These are phyloP conservation scores for Macrolepiota albuminosa DNA, from an alignment of 768 basidiomycete species.

Conservation along the genomic window DNA sequence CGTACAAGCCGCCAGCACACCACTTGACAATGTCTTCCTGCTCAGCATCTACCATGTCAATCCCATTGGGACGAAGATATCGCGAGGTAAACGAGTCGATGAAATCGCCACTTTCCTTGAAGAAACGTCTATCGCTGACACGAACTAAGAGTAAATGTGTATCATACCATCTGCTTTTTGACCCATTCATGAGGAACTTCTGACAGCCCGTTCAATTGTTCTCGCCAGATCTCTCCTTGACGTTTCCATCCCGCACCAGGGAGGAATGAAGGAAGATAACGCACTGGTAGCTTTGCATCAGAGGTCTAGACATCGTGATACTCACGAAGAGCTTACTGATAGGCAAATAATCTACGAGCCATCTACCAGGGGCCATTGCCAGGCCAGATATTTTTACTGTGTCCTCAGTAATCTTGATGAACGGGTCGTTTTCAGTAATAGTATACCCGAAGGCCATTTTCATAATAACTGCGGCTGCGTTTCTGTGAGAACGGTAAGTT, in stretches of 20 bases:
- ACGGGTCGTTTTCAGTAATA: constrained; percentile 30
- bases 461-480: constrained; percentile 35
- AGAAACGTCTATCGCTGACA: background rate
- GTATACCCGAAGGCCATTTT: constrained; percentile 39
- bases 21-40: constrained; percentile 45
- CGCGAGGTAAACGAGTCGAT: constrained; percentile 41
- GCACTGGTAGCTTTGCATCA: constrained; percentile 25
- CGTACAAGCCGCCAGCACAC: constrained; percentile 46
- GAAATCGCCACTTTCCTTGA: constrained; percentile 26
- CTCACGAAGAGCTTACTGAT: constrained; percentile 22
- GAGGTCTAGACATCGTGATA: background rate
- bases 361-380: constrained; percentile 35
- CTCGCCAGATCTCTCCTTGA: constrained; percentile 36
- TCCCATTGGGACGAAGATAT: constrained; percentile 25
- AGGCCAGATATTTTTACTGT: constrained; percentile 34
- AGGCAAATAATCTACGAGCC: constrained; percentile 40
- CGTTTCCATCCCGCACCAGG: constrained; percentile 47
- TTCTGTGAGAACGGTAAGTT: constrained; percentile 18
- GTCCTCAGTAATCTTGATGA: constrained; percentile 36
- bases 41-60: constrained; percentile 20
- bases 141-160: background rate
- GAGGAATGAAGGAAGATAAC: constrained; percentile 45
- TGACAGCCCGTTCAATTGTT: constrained; percentile 29
- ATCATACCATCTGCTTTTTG: constrained; percentile 38
- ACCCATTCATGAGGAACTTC: constrained; percentile 40